Base-by-base conservation (phyloP, 768 basidiomycete species). In the Termitomyces sp. region DNA sequence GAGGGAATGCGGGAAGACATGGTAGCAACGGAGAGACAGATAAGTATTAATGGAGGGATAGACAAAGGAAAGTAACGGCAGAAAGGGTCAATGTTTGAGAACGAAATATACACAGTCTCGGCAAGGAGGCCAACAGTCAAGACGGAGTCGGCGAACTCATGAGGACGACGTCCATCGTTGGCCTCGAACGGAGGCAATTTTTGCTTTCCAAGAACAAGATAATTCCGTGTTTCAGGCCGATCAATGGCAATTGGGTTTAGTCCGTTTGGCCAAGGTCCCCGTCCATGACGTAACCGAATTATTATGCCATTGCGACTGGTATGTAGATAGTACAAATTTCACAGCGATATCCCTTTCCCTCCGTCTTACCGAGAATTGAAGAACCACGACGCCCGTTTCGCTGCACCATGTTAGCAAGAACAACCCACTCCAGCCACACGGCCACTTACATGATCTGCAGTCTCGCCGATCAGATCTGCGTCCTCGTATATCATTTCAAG, bases 381-480 rank as follows among this genome's bases (percentile, higher is more conserved):
- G 74, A 94, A 94, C 91, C 91, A 94, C 54, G 91, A 94, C 50
- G 91, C 89, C 58, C 91, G 89, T 76, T 94, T 94, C 60, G 89
- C 90, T 91, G 71, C 36, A 13, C 32, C 11, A 18, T 22, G 50
- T 68, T 36, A 64, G 59, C 36, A 55, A 49, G 55, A 55, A 44
- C 50, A 54, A 64, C n/a, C 60, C 59, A 52, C 45, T 31, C 27
- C 56, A 57, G 42, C 51, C 25, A 53, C 57, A 44, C 47, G 60
- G 57, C 58, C 56, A 67, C 72, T 65, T 63, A 76, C 74, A 74
- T 68, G 72, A 72, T 67, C 72, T 73, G 64, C 67, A 59, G 48
- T 32, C 5, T n/a, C 32, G 52, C 50, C 60, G 50, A 55, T 52
- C 51, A 54, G 58, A 53, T 59, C 49, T 48, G 13, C 50, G 4